Evolutionary conservation across 176 grass and related monocot species (phyloP).

Genomic region (Miscanthus lutarioriparius): DNA sequence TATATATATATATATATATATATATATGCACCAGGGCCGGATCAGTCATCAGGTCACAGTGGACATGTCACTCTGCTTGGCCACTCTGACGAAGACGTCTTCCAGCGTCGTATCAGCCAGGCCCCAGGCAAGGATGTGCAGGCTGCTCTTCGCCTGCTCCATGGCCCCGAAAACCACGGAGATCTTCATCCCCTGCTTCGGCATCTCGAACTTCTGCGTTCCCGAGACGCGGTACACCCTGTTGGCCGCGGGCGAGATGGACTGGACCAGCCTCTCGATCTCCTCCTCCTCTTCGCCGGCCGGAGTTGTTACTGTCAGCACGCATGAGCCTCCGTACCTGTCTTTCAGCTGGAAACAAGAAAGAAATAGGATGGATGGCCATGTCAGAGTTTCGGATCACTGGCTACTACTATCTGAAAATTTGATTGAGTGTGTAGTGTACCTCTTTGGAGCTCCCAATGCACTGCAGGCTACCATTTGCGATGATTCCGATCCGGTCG

Average conservation of each 20-base stretch:
- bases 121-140: conserved; percentile 41
- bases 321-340: conserved; percentile 46
- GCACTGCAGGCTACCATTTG: conserved; percentile 53
- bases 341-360: conserved; percentile 46
- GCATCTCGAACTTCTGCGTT: conserved; percentile 60
- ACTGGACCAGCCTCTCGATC: conserved; percentile 26
- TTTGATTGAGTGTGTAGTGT: background rate
- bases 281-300: conserved; percentile 6
- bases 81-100: conserved; percentile 50
- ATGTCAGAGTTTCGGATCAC: background rate
- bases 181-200: conserved; percentile 42
- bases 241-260: conserved; percentile 27
- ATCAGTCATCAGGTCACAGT: background rate
- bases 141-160: conserved; percentile 30
- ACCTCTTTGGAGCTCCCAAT: conserved; percentile 67
- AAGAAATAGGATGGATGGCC: background rate
- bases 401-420: background rate
- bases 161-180: conserved; percentile 42
- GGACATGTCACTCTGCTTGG: conserved; percentile 35
- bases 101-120: conserved; percentile 45
- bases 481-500: conserved; percentile 56
- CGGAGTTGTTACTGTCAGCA: conserved; percentile 44
- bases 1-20: too few relatives aligned
- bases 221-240: conserved; percentile 43
- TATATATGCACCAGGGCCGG: background rate